Evolutionary conservation across 495 filamentous ascomycete species (phyloP).

Genomic region (Thozetella sp.): DNA sequence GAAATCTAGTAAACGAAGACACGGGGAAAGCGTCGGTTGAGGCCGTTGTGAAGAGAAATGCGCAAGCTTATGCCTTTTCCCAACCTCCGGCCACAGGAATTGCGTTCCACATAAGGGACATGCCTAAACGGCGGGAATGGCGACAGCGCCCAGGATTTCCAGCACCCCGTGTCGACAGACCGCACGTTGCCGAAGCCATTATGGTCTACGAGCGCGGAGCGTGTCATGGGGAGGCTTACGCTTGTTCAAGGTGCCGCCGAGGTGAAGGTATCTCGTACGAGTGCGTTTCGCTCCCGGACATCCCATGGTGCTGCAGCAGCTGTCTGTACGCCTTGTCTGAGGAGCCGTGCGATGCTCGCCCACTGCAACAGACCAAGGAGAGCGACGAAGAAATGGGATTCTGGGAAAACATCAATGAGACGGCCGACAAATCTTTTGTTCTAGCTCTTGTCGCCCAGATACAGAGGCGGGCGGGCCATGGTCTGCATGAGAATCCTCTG

Average conservation of each 20-base stretch:
- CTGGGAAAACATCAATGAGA: constrained; percentile 1
- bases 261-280: not conserved
- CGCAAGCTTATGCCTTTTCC: not conserved
- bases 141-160: not conserved
- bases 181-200: not conserved
- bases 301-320: not conserved
- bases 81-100: not conserved
- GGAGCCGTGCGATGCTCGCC: not conserved
- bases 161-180: not conserved
- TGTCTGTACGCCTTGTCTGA: not conserved
- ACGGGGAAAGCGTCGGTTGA: not conserved
- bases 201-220: not conserved
- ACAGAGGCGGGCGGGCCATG: not conserved
- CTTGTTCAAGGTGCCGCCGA: not conserved
- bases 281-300: not conserved
- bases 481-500: not conserved
- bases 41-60: not conserved
- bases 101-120: not conserved
- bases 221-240: not conserved
- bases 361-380: not conserved
- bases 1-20: not conserved
- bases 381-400: not conserved
- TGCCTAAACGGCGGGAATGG: not conserved
- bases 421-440: not conserved
- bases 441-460: not conserved